phyloP scores from a whole-genome alignment of 129 eudicot species.

The Chrysanthemum lavandulifolium region DNA sequence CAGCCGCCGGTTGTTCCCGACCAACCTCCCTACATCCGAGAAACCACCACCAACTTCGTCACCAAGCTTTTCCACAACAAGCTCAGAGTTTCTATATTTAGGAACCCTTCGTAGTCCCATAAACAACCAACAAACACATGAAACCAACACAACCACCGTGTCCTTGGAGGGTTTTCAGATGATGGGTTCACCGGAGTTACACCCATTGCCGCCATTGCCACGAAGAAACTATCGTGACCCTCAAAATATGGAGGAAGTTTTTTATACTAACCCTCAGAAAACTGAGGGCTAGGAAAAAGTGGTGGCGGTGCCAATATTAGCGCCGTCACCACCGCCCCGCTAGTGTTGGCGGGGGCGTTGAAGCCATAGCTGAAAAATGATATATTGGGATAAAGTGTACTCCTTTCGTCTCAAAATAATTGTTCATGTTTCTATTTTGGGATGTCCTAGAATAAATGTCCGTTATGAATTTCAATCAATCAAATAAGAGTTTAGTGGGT shows the following conservation, averaged over 20 bases:
- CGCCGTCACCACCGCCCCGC: too few relatives aligned
- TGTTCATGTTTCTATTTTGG: too few relatives aligned
- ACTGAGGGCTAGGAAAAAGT: background rate
- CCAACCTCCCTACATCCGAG: slow-evolving; percentile 52
- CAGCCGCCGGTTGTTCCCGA: slow-evolving; percentile 47
- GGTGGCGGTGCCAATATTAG: too few relatives aligned
- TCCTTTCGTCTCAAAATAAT: too few relatives aligned
- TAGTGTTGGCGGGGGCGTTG: too few relatives aligned
- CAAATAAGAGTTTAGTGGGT: too few relatives aligned
- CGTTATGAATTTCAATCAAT: too few relatives aligned
- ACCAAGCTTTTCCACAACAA: slow-evolving; percentile 34
- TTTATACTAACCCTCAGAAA: too few relatives aligned
- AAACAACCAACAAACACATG: background rate
- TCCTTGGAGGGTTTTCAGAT: background rate
- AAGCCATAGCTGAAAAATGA: slow-evolving; percentile 42
- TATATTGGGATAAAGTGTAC: slow-evolving; percentile 64
- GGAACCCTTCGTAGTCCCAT: slow-evolving; percentile 50
- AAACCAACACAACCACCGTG: slow-evolving; percentile 15
- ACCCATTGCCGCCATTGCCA: slow-evolving; percentile 86
- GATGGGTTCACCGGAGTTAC: slow-evolving; percentile 91
- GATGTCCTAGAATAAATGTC: too few relatives aligned
- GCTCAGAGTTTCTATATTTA: slow-evolving; percentile 75
- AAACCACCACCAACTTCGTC: slow-evolving; percentile 37
- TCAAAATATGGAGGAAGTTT: background rate
- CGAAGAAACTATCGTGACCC: slow-evolving; percentile 25